phyloP scores from a whole-genome alignment of 2,329 filamentous ascomycete genomes.

The Endocalyx cinctus region DNA sequence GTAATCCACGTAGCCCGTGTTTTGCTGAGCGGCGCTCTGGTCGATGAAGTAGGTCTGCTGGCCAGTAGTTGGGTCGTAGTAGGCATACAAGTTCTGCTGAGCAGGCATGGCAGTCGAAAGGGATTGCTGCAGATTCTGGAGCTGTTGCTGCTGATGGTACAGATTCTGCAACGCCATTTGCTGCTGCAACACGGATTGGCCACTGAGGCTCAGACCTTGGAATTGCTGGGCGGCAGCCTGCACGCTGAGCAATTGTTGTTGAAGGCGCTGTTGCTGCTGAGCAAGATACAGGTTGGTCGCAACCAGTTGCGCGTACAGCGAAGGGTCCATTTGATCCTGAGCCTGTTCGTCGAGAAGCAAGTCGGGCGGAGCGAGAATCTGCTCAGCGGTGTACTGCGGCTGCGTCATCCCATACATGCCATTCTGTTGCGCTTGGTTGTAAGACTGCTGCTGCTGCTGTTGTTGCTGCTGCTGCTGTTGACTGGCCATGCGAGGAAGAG shows the following conservation, averaged over 20 bases:
- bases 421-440: constrained; percentile 19
- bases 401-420: constrained; percentile 30
- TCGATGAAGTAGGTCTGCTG: constrained; percentile 80
- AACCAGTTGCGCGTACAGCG: constrained; percentile 80
- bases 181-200: constrained; percentile 46
- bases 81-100: constrained; percentile 73
- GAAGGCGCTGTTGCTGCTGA: constrained; percentile 89
- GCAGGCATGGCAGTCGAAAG: constrained; percentile 51
- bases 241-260: constrained; percentile 84
- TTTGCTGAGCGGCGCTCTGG: constrained; percentile 46
- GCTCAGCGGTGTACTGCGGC: constrained; percentile 73
- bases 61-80: constrained; percentile 81
- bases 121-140: constrained; percentile 62
- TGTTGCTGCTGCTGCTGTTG: constrained; percentile 27
- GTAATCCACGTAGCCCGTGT: constrained; percentile 36
- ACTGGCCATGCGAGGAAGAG: constrained; percentile 38
- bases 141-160: constrained; percentile 52
- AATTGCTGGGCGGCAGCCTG: constrained; percentile 81
- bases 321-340: constrained; percentile 76
- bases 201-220: constrained; percentile 67
- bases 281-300: constrained; percentile 89
- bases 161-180: constrained; percentile 52
- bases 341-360: constrained; percentile 67
- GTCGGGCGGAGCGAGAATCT: constrained; percentile 79
- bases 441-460: constrained; percentile 22